Base-by-base conservation (phyloP, 2,329 filamentous ascomycete genomes). In the Calonectria naviculata region DNA sequence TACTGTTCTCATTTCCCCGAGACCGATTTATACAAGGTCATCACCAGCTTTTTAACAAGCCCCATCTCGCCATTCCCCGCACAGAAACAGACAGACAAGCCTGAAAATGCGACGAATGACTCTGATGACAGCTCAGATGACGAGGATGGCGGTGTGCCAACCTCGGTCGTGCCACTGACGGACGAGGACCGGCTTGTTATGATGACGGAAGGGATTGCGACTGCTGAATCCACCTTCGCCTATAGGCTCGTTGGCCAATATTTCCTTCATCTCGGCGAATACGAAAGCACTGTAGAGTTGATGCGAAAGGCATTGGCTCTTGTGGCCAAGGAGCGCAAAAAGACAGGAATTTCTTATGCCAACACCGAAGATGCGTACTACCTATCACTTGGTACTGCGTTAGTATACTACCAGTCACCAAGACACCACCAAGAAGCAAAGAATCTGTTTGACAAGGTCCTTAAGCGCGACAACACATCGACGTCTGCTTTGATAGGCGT, bases 401-500 rank as follows among this genome's bases (percentile, higher is more conserved):
- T 98, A 24, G 94, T 99, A 2, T 94, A 95, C 76, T 94, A 97
- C 76, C 95, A 98, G 80, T 93, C 95, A 0, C 97, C 97, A 0
- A 91, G 94, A 71, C 92, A 98, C 79, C 97, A 99, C 76, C 88
- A 92, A 21, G 96, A 98, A 84, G 95, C 97, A 2, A 96, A 94
- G 80, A 83, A 84, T n/a, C 87, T 98, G 0, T 98, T 99, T 76
- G 92, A 98, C 76, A 89, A 89, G 34, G 93, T 98, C 6, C 87
- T 99, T 1, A 86, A 90, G 58, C 90, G 93, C 29, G 95, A 97
- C 68, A 89, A 92, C 2, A 90, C 90, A 3, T 95, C 93, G 0
- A 97, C 95, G 0, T 85, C 91, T 34, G 95, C 95, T 3, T 86
- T 99, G 72, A 94, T 98, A 54, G 97, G 97, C 0, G 91, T 98